phyloP scores from a whole-genome alignment of 2,329 filamentous ascomycete genomes.

The Fusarium annulatum region DNA sequence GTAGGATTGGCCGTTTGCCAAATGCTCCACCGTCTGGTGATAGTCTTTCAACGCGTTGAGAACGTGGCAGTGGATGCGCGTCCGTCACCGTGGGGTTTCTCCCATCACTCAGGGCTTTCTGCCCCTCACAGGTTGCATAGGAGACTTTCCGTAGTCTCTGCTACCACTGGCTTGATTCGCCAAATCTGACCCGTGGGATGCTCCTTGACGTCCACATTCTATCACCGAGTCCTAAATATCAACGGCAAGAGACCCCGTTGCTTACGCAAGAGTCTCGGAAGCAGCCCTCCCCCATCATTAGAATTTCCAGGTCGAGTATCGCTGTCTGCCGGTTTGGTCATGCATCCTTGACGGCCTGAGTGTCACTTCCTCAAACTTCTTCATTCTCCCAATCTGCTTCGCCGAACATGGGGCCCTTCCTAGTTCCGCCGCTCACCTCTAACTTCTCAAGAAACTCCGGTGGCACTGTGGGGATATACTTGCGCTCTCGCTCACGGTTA shows the following conservation, averaged over 20 bases:
- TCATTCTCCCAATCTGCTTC: slow-evolving; percentile 77
- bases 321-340: neutral
- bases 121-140: slow-evolving; percentile 45
- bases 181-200: slow-evolving; percentile 4
- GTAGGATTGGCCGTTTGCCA: slow-evolving; percentile 11
- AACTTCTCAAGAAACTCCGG: slow-evolving; percentile 92
- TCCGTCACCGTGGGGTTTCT: slow-evolving; percentile 25
- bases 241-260: neutral
- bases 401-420: slow-evolving; percentile 67
- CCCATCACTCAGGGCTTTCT: slow-evolving; percentile 15
- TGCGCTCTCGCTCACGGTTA: slow-evolving; percentile 89
- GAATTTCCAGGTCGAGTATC: neutral
- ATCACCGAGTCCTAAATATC: neutral
- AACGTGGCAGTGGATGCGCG: slow-evolving; percentile 2
- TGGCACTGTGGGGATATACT: slow-evolving; percentile 95
- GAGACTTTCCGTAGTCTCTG: slow-evolving; percentile 19
- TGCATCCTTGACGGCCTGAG: slow-evolving; percentile 8
- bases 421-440: slow-evolving; percentile 66
- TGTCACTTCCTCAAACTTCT: slow-evolving; percentile 57
- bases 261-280: slow-evolving; percentile 11
- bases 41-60: neutral
- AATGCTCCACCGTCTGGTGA: slow-evolving; percentile 17
- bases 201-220: slow-evolving; percentile 17
- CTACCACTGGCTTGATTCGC: slow-evolving; percentile 15
- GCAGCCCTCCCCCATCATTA: neutral